These are phyloP conservation scores for Nakazawaea sp. DNA, from an alignment of 805 yeast species.

Conservation along the genomic window DNA sequence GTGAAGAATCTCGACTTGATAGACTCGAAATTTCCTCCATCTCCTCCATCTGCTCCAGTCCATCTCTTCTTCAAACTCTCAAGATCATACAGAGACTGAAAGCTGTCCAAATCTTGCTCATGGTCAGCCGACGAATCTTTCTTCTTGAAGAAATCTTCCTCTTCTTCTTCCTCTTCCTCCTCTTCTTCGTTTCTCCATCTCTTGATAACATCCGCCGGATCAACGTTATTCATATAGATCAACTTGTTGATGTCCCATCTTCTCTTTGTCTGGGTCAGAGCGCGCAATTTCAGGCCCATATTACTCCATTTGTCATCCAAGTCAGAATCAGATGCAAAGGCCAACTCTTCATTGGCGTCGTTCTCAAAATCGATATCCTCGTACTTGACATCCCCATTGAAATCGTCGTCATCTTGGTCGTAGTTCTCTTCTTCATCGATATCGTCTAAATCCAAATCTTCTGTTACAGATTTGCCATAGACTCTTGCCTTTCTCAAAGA, in stretches of 20 bases:
- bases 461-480: constrained; percentile 45
- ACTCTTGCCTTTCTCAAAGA: constrained; percentile 55
- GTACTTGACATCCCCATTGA: constrained; percentile 22
- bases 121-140: constrained; percentile 26
- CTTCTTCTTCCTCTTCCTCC: constrained; percentile 32
- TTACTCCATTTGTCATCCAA: constrained; percentile 33
- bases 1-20: constrained; percentile 43
- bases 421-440: constrained; percentile 32
- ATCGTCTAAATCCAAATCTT: constrained; percentile 36
- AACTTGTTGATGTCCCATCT: constrained; percentile 78
- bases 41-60: constrained; percentile 27
- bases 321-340: constrained; percentile 48
- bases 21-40: too few relatives aligned
- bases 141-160: constrained; percentile 54
- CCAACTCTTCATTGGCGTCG: constrained; percentile 29
- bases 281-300: constrained; percentile 57
- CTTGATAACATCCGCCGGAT: constrained; percentile 63
- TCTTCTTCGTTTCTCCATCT: constrained; percentile 62
- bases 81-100: constrained; percentile 24
- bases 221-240: constrained; percentile 70
- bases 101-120: constrained; percentile 29
- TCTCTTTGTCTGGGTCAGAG: constrained; percentile 36
- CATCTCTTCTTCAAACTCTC: constrained; percentile 42
- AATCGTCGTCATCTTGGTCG: constrained; percentile 29
- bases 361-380: constrained; percentile 43